These are phyloP conservation scores for Casuarina equisetifolia DNA, from an alignment of 306 rosid species.

Conservation along the genomic window DNA sequence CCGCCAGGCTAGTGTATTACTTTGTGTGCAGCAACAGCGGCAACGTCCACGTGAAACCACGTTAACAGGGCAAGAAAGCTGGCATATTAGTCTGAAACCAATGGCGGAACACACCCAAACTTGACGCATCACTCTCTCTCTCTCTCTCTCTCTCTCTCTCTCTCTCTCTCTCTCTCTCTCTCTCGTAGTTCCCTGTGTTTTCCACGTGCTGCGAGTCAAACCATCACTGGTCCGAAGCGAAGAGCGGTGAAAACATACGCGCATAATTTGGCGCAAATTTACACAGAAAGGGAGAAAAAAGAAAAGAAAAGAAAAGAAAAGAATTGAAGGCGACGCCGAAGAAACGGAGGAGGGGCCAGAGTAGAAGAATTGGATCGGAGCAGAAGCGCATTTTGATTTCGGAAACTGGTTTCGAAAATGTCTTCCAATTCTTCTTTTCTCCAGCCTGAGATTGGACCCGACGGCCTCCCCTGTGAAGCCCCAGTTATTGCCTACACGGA, in stretches of 20 bases:
- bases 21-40: no score
- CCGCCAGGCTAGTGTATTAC: no score
- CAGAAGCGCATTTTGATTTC: not conserved
- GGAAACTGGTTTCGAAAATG: slow-evolving; percentile 43
- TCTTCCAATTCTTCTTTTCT: slow-evolving; percentile 54
- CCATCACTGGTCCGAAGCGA: not conserved
- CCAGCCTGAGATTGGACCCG: slow-evolving; percentile 84
- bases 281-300: no score
- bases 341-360: no score
- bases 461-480: slow-evolving; percentile 77
- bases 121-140: slow-evolving; percentile 17
- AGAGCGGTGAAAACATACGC: not conserved
- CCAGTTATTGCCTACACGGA: slow-evolving; percentile 83
- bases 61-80: no score
- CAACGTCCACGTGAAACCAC: no score
- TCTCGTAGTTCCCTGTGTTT: not conserved
- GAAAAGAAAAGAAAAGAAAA: no score
- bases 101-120: no score
- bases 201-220: slow-evolving; percentile 5
- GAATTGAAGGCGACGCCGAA: no score
- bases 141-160: no score
- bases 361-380: not conserved
- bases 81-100: no score
- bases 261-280: not conserved
- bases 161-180: no score